Percentiles rank a stretch among this genome's conserved stretches.
phyloP scores from a whole-genome alignment of 2,329 filamentous ascomycete genomes.

The Xylariomycetidae sp. region DNA sequence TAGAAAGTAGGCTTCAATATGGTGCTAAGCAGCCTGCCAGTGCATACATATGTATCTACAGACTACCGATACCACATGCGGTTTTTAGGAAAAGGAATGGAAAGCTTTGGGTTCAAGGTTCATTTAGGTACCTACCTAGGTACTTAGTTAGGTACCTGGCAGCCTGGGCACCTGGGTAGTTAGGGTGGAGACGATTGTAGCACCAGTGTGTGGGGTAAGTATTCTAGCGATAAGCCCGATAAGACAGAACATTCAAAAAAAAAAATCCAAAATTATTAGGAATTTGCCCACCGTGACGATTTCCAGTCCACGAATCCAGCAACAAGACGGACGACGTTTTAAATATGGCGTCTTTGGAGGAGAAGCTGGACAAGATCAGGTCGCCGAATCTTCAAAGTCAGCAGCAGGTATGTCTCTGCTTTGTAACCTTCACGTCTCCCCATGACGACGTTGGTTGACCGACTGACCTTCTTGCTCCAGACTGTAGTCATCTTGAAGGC shows the following conservation, averaged over 20 bases:
- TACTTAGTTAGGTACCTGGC: too few relatives aligned
- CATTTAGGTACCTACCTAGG: neutral
- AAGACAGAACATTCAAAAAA: slow-evolving; percentile 18
- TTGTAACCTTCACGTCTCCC: too few relatives aligned
- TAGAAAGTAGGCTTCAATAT: too few relatives aligned
- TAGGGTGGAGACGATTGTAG: too few relatives aligned
- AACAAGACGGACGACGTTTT: too few relatives aligned
- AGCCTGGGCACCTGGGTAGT: too few relatives aligned
- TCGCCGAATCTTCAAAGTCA: slow-evolving; percentile 95
- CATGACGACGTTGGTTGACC: too few relatives aligned
- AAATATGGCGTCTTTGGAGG: slow-evolving; percentile 60
- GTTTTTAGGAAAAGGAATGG: slow-evolving; percentile 7
- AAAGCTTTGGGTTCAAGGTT: slow-evolving; percentile 5
- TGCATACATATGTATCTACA: slow-evolving; percentile 1
- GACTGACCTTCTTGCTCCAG: slow-evolving; percentile 36
- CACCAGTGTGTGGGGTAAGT: slow-evolving; percentile 4
- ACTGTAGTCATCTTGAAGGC: slow-evolving; percentile 83
- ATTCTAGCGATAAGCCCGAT: slow-evolving; percentile 22
- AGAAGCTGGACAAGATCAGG: slow-evolving; percentile 96
- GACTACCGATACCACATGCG: slow-evolving; percentile 8
- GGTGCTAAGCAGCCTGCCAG: neutral
- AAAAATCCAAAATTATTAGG: slow-evolving; percentile 18
- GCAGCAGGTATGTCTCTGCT: slow-evolving; percentile 78
- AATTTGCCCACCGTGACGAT: too few relatives aligned
- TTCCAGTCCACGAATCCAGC: too few relatives aligned